Evolutionary conservation across 2,329 filamentous ascomycete genomes (phyloP).

Genomic region (Aspergillus awamori): DNA sequence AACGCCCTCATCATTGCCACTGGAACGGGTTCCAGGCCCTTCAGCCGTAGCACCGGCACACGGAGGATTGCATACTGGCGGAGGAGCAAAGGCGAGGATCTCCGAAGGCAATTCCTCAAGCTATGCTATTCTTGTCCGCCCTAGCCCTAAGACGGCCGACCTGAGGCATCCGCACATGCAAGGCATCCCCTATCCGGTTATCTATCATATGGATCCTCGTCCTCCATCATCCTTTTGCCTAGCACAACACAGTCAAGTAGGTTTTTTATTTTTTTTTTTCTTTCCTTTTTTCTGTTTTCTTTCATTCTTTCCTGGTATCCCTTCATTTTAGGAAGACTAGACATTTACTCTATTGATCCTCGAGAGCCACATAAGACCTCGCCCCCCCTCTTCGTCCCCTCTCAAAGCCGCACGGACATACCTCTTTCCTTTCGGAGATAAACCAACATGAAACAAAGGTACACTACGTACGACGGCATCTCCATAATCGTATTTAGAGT

Average conservation of each 20-base stretch:
- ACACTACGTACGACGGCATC: neutral
- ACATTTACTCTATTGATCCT: neutral
- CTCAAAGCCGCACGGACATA: neutral
- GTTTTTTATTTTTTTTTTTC: neutral
- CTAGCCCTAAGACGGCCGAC: slow-evolving; percentile 1
- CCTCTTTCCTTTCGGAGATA: neutral
- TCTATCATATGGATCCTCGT: slow-evolving; percentile 9
- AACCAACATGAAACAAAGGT: neutral
- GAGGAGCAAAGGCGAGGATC: neutral
- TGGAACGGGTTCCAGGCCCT: neutral
- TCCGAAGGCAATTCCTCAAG: neutral
- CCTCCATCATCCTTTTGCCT: neutral
- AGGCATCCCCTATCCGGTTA: slow-evolving; percentile 5
- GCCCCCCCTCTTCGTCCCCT: no score
- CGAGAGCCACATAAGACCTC: neutral
- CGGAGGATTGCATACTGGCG: neutral
- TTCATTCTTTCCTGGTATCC: neutral
- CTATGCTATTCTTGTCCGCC: neutral
- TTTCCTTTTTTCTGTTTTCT: neutral
- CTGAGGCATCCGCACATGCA: slow-evolving; percentile 2
- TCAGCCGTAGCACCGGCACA: neutral
- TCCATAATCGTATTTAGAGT: neutral
- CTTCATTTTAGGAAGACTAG: neutral
- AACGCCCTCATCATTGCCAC: neutral
- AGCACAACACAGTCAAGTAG: neutral